These are phyloP conservation scores for Trebouxia sp. DNA, from an alignment of 139 green algal genomes.

Conservation along the genomic window DNA sequence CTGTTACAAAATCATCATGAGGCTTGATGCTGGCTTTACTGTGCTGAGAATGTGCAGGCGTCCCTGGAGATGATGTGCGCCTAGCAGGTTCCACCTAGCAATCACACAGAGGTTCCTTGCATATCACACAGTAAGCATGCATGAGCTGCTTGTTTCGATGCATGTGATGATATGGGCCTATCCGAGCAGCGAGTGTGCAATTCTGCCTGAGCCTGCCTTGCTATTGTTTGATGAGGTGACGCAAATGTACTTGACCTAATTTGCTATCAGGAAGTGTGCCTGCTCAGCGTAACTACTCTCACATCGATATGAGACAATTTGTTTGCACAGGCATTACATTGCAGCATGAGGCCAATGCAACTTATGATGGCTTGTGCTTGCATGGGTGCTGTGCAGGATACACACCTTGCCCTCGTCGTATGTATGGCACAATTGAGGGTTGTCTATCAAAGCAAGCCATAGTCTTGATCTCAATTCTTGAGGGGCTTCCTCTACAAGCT, in stretches of 20 bases:
- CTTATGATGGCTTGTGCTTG: no score
- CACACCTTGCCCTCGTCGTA: slow-evolving; percentile 34
- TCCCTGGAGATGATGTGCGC: background rate
- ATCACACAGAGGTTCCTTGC: background rate
- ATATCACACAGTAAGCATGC: background rate
- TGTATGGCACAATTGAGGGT: slow-evolving; percentile 46
- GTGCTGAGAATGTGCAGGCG: background rate
- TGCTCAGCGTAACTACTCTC: no score
- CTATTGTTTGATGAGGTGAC: no score
- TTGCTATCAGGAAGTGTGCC: no score
- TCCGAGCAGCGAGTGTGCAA: no score
- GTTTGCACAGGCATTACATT: background rate
- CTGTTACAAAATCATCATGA: background rate
- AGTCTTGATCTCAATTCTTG: slow-evolving; percentile 83
- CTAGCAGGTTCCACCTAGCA: slow-evolving; percentile 2
- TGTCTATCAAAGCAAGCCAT: slow-evolving; percentile 73
- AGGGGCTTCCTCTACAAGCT: slow-evolving; percentile 72
- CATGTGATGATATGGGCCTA: no score
- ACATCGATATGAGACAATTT: no score
- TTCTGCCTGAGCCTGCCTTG: no score
- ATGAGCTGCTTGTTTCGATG: background rate
- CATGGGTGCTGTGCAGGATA: background rate
- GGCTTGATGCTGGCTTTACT: background rate
- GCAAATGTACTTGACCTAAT: no score
- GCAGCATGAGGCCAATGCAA: background rate